Conservation (phyloP, 768 basidiomycete species). For the Lepiota brunneoincarnata region DNA sequence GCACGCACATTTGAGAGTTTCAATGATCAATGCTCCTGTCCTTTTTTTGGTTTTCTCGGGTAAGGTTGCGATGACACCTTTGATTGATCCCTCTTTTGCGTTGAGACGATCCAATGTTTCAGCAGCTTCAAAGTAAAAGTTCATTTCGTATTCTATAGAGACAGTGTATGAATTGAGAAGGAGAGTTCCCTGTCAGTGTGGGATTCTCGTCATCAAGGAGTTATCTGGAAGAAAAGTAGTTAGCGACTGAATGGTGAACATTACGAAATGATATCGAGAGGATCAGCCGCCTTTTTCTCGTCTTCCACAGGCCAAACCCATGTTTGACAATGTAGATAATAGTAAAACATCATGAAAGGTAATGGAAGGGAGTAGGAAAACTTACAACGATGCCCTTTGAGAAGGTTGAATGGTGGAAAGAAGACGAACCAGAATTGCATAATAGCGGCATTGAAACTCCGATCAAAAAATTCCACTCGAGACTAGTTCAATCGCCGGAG, state of each 20-base stretch:
- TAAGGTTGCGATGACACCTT: conserved; percentile 72
- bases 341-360: conserved; percentile 51
- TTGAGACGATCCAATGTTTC: conserved; percentile 82
- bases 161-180: conserved; percentile 16
- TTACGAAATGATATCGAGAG: conserved; percentile 13
- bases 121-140: conserved; percentile 93
- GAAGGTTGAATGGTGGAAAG: background rate
- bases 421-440: background rate
- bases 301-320: conserved; percentile 46
- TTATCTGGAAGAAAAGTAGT: background rate
- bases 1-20: conserved; percentile 89
- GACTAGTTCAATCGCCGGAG: background rate
- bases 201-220: background rate
- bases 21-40: conserved; percentile 84
- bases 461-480: conserved; percentile 26
- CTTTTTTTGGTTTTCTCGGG: conserved; percentile 75
- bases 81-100: conserved; percentile 89
- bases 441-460: conserved; percentile 25
- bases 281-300: conserved; percentile 33
- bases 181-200: background rate
- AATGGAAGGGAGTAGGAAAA: conserved; percentile 10
- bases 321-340: conserved; percentile 95
- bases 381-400: conserved; percentile 15
- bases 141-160: conserved; percentile 58
- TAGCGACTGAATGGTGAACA: conserved; percentile 7